Evolutionary conservation across 495 filamentous ascomycete species (phyloP).

Genomic region (Neurospora africana): DNA sequence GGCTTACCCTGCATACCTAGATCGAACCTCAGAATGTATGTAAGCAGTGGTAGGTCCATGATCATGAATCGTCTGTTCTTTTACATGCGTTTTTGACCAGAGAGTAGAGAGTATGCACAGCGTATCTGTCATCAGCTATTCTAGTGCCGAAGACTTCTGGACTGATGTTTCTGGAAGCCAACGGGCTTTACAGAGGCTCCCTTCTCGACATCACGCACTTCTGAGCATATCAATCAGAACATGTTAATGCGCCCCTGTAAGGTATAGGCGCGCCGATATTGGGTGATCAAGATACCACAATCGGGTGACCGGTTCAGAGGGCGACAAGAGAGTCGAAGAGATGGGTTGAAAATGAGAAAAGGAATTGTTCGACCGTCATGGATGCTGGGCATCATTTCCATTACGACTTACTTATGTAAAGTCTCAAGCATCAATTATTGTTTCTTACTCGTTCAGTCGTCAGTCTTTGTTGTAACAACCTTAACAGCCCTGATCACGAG

Average conservation of each 20-base stretch:
- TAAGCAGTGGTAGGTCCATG: background rate
- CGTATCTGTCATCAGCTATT: background rate
- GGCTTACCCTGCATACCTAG: background rate
- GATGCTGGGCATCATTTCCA: background rate
- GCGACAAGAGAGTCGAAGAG: background rate
- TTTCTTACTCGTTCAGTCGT: background rate
- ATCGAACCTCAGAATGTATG: background rate
- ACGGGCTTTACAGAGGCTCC: background rate
- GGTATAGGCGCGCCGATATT: background rate
- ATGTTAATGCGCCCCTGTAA: background rate
- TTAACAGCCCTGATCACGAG: background rate
- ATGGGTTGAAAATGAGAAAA: background rate
- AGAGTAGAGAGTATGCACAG: background rate
- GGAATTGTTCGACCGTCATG: background rate
- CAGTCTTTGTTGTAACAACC: background rate
- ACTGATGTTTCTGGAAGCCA: background rate
- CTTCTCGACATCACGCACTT: background rate
- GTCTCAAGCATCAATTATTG: background rate
- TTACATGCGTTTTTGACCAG: background rate
- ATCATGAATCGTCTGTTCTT: background rate
- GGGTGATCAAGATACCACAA: background rate
- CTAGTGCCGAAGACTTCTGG: background rate
- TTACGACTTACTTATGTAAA: background rate
- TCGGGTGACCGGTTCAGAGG: background rate
- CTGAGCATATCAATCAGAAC: background rate